Evolutionary conservation across 306 rosid species (phyloP).

Genomic region (Pterocarpus macrocarpus): DNA sequence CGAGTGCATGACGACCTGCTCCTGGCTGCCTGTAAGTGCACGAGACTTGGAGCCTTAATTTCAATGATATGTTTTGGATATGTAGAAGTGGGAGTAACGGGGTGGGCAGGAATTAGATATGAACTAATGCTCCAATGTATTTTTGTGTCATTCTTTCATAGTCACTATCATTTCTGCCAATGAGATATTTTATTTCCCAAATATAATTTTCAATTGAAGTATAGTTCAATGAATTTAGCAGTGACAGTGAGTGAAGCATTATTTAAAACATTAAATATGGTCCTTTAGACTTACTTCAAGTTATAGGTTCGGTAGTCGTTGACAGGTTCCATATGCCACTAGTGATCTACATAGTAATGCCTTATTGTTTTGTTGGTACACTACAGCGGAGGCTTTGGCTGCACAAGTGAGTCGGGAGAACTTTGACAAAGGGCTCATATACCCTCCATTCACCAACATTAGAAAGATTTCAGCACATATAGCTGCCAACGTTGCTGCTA

Average conservation of each 20-base stretch:
- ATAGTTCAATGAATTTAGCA: too few species aligned
- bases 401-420: constrained; percentile 73
- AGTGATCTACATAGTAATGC: not conserved
- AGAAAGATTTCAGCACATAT: constrained; percentile 95
- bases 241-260: too few species aligned
- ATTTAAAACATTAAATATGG: too few species aligned
- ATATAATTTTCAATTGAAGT: too few species aligned
- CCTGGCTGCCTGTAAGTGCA: constrained; percentile 93
- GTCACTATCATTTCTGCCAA: too few species aligned
- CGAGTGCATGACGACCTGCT: constrained; percentile 96
- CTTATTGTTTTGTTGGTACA: not conserved
- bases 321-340: not conserved
- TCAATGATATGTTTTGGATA: not conserved
- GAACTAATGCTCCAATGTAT: not conserved
- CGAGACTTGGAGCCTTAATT: not conserved
- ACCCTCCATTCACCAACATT: constrained; percentile 91
- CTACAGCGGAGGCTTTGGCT: constrained; percentile 95
- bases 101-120: too few species aligned
- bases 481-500: constrained; percentile 96
- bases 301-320: not conserved
- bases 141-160: too few species aligned
- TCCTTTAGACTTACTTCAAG: too few species aligned
- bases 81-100: too few species aligned
- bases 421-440: constrained; percentile 82
- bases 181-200: too few species aligned